phyloP scores from a whole-genome alignment of 176 grass and related monocot genomes.

The Bothriochloa decipiens region DNA sequence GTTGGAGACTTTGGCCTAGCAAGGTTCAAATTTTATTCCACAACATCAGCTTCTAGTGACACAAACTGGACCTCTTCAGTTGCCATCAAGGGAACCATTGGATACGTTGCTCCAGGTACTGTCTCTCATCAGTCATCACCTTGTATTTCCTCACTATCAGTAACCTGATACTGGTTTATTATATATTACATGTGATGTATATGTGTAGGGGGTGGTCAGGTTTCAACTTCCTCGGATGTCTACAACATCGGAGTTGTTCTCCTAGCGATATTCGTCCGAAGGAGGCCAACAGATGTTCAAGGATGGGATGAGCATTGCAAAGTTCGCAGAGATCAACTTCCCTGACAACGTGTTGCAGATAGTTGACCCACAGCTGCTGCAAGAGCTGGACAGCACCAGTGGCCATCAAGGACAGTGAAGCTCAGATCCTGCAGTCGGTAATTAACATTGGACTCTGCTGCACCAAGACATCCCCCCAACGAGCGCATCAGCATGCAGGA shows the following conservation, averaged over 20 bases:
- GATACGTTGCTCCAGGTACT: not conserved
- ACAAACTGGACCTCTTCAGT: not conserved
- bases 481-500: not conserved
- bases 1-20: constrained; percentile 7
- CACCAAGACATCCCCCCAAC: not conserved
- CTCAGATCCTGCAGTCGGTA: not conserved
- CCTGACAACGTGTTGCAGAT: not conserved
- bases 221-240: not conserved
- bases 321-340: not conserved
- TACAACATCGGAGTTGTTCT: not conserved
- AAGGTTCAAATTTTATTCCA: not conserved
- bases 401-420: too few species aligned
- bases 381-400: not conserved
- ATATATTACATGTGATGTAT: not conserved
- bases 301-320: not conserved
- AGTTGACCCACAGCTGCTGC: not conserved
- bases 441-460: not conserved
- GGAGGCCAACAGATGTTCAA: not conserved
- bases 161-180: not conserved
- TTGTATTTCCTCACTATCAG: not conserved
- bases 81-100: not conserved
- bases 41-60: not conserved
- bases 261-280: not conserved
- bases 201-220: not conserved
- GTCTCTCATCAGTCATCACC: not conserved